phyloP scores from a whole-genome alignment of 352 stramenopile genomes.

The Phytopythium helicoides region DNA sequence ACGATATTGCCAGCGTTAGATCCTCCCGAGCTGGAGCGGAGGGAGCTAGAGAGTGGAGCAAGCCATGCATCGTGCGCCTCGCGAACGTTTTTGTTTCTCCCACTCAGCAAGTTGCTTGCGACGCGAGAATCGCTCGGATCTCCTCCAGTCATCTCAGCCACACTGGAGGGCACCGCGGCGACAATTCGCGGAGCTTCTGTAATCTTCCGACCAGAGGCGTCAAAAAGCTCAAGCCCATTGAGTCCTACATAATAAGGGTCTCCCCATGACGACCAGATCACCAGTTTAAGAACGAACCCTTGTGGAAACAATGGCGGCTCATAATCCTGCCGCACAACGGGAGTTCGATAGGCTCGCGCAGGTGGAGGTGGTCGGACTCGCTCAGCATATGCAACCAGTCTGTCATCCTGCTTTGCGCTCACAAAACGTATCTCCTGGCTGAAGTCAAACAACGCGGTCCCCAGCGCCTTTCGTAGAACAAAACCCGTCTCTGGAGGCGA shows the following conservation, averaged over 20 bases:
- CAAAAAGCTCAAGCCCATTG: constrained; percentile 81
- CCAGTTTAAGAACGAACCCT: constrained; percentile 83
- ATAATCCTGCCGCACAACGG: constrained; percentile 83
- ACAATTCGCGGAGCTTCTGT: constrained; percentile 29
- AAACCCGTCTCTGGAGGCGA: constrained; percentile 52
- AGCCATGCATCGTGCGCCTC: constrained; percentile 74
- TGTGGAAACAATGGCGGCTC: constrained; percentile 78
- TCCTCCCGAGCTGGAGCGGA: constrained; percentile 22
- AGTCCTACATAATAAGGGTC: constrained; percentile 85
- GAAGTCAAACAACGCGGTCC: constrained; percentile 68
- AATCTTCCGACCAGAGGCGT: constrained; percentile 47
- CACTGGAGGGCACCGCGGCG: constrained; percentile 52
- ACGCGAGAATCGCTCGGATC: constrained; percentile 40
- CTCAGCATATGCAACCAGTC: constrained; percentile 23
- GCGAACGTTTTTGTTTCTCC: constrained; percentile 72
- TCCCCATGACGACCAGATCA: constrained; percentile 80
- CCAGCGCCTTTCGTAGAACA: constrained; percentile 80
- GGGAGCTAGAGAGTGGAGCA: constrained; percentile 63
- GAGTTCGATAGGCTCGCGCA: constrained; percentile 61
- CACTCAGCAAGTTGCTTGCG: constrained; percentile 62
- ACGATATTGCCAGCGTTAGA: constrained; percentile 55
- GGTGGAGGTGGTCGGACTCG: constrained; percentile 42
- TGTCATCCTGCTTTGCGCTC: constrained; percentile 7
- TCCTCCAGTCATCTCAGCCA: constrained; percentile 38
- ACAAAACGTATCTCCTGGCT: constrained; percentile 54